These are phyloP conservation scores for Pleurotus sapidus DNA, from an alignment of 768 basidiomycete species.

Conservation along the genomic window DNA sequence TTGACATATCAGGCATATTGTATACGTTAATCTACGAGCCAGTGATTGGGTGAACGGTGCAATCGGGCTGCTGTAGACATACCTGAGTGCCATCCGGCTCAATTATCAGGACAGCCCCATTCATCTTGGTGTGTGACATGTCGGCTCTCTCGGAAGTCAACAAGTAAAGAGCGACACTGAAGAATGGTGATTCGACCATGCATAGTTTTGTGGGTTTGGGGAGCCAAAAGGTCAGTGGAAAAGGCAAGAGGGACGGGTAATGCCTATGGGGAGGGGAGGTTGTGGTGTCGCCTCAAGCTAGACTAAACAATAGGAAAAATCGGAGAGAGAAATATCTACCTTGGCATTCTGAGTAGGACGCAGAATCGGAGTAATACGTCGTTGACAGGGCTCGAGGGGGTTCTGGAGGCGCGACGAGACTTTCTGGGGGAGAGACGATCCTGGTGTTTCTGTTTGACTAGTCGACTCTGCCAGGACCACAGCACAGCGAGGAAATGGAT, in stretches of 20 bases:
- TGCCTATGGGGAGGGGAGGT: conserved; percentile 26
- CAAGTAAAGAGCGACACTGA: conserved; percentile 45
- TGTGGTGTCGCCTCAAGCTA: background rate
- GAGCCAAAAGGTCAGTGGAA: conserved; percentile 28
- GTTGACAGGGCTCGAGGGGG: no score
- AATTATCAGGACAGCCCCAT: conserved; percentile 42
- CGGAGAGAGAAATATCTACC: no score
- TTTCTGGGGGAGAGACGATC: no score
- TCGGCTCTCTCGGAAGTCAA: conserved; percentile 57
- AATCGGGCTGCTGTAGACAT: background rate
- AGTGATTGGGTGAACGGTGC: background rate
- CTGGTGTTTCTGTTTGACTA: no score
- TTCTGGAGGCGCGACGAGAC: no score
- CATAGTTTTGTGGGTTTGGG: conserved; percentile 44
- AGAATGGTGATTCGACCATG: conserved; percentile 49
- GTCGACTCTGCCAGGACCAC: background rate
- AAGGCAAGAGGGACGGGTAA: conserved; percentile 35
- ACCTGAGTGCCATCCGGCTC: conserved; percentile 37
- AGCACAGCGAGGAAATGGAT: conserved; percentile 20
- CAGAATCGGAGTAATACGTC: no score
- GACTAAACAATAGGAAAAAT: background rate
- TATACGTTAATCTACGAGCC: background rate
- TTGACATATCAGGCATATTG: background rate
- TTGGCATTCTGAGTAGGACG: no score
- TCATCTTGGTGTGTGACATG: conserved; percentile 43